Base-by-base conservation (phyloP, 495 filamentous ascomycete species). In the Tuber aestivum region DNA sequence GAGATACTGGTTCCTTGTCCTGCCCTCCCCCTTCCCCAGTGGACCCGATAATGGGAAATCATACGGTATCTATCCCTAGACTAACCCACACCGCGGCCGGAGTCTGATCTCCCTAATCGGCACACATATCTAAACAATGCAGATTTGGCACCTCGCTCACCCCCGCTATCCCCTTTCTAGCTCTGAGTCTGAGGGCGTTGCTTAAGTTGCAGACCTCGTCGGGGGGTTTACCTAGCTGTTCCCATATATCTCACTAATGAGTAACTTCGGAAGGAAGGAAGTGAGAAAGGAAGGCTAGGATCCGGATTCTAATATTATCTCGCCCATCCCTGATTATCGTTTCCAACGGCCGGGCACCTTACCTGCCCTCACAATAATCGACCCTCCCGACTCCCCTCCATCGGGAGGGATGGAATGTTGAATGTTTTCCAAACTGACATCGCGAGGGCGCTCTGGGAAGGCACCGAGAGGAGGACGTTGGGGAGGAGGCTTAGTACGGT, bases 51-150 rank as follows among this genome's bases (percentile, higher is more conserved):
- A 50, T 2, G 23, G 48, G 48, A n/a, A 56, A 56, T 44, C 38
- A 32, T 70, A 79, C 72, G 41, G 72, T 70, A 70, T 76, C 78
- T 38, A 87, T 89, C 9, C 84, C 83, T 85, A 86, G 70, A 83
- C 50, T 86, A 84, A 12, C 85, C 86, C 87, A 87, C 38, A 69
- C 75, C 35, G 61, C 42, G 35, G 75, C 72, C 40, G 71, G 65
- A 0, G 70, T 70, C 79, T 88, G 85, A 65, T 84, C 65, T 74
- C 84, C 82, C 38, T 86, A 86, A 79, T 87, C 86, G 0, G 86
- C 86, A 87, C 87, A 94, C 9, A 88, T 92, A 84, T 93, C 90
- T 81, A 87, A 89, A 75, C 89, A 89, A 84, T 93, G 91, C 74
- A 94, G 84, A 82, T 94, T 89, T 72, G 94, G 83, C 78, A 91